Evolutionary conservation across 75 land plant species (phyloP).

Genomic region (Pinus albicaulis): DNA sequence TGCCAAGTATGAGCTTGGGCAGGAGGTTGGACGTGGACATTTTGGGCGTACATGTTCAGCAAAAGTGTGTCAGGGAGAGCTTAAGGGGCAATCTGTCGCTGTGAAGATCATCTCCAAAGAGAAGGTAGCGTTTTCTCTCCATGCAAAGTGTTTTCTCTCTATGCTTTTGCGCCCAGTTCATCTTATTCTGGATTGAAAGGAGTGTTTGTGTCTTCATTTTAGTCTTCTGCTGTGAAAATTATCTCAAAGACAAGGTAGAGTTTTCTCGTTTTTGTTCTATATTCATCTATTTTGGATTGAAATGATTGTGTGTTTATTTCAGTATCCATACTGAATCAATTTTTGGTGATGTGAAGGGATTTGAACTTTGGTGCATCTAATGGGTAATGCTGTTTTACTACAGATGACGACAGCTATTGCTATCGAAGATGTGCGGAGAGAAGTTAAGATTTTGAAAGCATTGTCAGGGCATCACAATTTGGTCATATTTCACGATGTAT

Average conservation of each 20-base stretch:
- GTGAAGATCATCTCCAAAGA: constrained; percentile 48
- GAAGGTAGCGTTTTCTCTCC: constrained; percentile 17
- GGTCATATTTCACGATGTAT: constrained; percentile 54
- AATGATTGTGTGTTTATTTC: no score
- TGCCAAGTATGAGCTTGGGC: constrained; percentile 41
- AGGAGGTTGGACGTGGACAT: constrained; percentile 48
- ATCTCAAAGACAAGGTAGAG: no score
- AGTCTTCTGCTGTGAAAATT: no score
- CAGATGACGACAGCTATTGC: constrained; percentile 18
- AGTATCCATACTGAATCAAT: no score
- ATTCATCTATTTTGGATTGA: no score
- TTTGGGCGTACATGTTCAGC: constrained; percentile 48
- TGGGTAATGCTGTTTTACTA: constrained; percentile 1
- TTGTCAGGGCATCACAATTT: constrained; percentile 42
- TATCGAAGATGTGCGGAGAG: constrained; percentile 13
- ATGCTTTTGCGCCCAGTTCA: background rate
- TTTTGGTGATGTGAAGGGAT: no score
- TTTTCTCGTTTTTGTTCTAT: no score
- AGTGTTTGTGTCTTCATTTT: background rate
- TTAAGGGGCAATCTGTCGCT: constrained; percentile 41
- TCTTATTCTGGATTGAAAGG: background rate
- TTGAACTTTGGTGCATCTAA: no score
- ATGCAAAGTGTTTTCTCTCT: background rate
- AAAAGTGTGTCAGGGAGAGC: constrained; percentile 31
- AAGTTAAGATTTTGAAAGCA: constrained; percentile 45